phyloP scores from a whole-genome alignment of 2,329 filamentous ascomycete species.

The Penicillium sp. region DNA sequence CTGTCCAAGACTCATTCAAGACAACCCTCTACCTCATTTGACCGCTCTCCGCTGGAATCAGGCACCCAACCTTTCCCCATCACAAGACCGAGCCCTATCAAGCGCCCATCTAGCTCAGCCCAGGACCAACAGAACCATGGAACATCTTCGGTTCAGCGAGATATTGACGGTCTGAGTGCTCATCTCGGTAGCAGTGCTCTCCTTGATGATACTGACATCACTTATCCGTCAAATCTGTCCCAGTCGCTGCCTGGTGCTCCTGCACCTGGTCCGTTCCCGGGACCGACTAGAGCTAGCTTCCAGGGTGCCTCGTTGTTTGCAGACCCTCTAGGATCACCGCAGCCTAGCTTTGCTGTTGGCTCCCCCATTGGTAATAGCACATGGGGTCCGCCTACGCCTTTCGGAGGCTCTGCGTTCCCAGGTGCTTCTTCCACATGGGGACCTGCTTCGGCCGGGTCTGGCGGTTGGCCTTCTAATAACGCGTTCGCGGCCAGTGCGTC shows the following conservation, averaged over 20 bases:
- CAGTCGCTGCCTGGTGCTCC: conserved; percentile 53
- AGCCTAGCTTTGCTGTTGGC: conserved; percentile 35
- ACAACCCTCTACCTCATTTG: conserved; percentile 69
- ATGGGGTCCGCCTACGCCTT: conserved; percentile 41
- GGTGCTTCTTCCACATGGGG: conserved; percentile 39
- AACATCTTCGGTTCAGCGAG: conserved; percentile 49
- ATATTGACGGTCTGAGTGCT: conserved; percentile 71
- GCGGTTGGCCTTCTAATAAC: conserved; percentile 48
- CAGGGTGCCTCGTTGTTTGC: conserved; percentile 44
- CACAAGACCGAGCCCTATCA: conserved; percentile 80
- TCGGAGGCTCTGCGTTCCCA: conserved; percentile 41
- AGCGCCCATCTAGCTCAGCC: conserved; percentile 75
- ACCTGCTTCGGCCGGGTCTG: conserved; percentile 42
- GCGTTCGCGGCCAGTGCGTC: conserved; percentile 52
- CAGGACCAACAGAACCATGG: conserved; percentile 48
- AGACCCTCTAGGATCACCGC: conserved; percentile 43
- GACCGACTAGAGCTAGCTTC: conserved; percentile 45
- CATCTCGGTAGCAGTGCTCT: conserved; percentile 90
- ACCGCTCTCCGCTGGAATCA: conserved; percentile 61
- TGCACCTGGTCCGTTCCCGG: conserved; percentile 52
- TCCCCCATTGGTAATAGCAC: conserved; percentile 32
- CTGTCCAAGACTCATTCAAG: conserved; percentile 66
- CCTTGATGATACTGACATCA: conserved; percentile 71
- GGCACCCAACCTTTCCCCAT: conserved; percentile 69
- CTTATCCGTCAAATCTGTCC: conserved; percentile 55